Base-by-base conservation (phyloP, 352 stramenopile genomes). In the Blastocystis sp. region DNA sequence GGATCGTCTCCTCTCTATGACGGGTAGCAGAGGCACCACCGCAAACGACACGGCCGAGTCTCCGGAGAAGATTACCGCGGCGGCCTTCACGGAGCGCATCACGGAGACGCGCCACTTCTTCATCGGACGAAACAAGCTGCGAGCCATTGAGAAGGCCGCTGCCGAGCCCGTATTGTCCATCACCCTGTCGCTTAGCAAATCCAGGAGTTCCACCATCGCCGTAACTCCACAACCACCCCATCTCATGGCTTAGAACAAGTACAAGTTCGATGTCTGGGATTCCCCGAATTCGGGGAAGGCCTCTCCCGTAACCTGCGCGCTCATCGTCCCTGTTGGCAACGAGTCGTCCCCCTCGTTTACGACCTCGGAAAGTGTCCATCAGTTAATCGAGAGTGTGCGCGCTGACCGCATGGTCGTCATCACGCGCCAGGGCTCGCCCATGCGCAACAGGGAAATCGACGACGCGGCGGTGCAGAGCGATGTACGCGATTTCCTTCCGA, bases 351-450 rank as follows among this genome's bases (percentile, higher is more conserved):
- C 59, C 19, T 9, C 52, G 21, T 62, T 45, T 11, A 64, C 23
- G 14, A 60, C 43, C 19, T 19, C 19, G 19, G 45, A 45, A 1
- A 64, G 71, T 21, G 53, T 81, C 43, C 48, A 28, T 21, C 71
- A 81, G 71, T n/a, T 81, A 21, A 65, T 81, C 48, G 71, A 81
- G 56, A 60, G 52, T 28, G 45, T 65, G 4, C 14, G 23, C 19
- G 34, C 40, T 45, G 71, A 81, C 53, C 71, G 71, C 17, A 81
- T 81, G 71, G 66, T 81, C 34, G 48, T 81, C 10, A 64, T 81
- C 4, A 53, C 48, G 14, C 71, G 71, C 5, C 4, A 40, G 9
- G 40, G 45, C 52, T 67, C 28, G 28, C 19, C 19, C 14, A 23
- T 41, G 19, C 48, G 53, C 17, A 81, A 81, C 43, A 45, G 41